Conservation (phyloP, 805 yeast genomes). For the Ogataea degrootiae region DNA sequence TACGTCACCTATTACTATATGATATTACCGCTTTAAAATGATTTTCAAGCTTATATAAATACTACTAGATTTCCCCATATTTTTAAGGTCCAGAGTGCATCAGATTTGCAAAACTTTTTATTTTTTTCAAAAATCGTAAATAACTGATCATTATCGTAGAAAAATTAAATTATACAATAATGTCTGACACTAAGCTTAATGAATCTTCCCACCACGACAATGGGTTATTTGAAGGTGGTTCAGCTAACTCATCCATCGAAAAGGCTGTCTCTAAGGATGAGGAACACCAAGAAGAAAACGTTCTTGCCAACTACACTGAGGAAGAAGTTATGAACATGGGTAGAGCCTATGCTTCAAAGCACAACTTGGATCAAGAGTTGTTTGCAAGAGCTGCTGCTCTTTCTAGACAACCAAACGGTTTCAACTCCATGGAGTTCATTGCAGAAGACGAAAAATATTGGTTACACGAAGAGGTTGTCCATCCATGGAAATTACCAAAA, state of each 20-base stretch:
- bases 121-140: no score
- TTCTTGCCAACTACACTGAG: conserved; percentile 53
- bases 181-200: conserved; percentile 6
- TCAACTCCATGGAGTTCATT: conserved; percentile 52
- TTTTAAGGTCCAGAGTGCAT: no score
- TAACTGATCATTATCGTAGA: no score
- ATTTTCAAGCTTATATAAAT: no score
- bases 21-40: no score
- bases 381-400: conserved; percentile 65
- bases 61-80: no score
- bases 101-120: no score
- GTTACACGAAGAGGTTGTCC: conserved; percentile 41
- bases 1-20: no score
- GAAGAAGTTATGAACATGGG: conserved; percentile 69
- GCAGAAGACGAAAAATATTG: conserved; percentile 50
- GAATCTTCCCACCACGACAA: conserved; percentile 5
- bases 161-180: neutral
- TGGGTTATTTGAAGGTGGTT: conserved; percentile 11
- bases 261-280: conserved; percentile 2
- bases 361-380: conserved; percentile 51
- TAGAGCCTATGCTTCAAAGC: conserved; percentile 53
- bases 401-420: conserved; percentile 55
- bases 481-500: conserved; percentile 41
- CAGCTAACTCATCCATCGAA: conserved; percentile 3
- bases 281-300: conserved; percentile 33